Conservation (phyloP, 2,329 filamentous ascomycete genomes). For the Calonectria honghensis region DNA sequence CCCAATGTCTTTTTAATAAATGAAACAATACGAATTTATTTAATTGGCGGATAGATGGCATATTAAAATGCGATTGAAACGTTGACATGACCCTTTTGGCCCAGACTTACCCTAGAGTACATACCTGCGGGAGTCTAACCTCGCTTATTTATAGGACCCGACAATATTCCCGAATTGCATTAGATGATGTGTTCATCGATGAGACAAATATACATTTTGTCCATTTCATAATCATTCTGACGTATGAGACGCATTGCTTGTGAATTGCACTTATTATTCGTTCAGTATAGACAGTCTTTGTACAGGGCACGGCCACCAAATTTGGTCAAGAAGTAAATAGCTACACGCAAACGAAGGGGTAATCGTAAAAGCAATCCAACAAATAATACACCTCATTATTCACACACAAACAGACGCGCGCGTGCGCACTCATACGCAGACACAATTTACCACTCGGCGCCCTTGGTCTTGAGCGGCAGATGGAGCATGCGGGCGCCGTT, state of each 20-base stretch:
- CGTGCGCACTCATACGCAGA: background rate
- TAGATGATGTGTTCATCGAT: background rate
- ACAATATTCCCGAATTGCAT: too few relatives aligned
- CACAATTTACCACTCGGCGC: conserved; percentile 13
- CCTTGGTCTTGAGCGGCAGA: conserved; percentile 58
- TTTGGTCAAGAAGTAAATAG: background rate
- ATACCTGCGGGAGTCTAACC: background rate
- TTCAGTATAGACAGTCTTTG: background rate
- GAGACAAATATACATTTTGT: background rate
- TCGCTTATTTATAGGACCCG: background rate
- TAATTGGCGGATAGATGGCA: too few relatives aligned
- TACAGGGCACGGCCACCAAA: background rate
- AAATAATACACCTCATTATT: background rate
- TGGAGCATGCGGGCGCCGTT: conserved; percentile 60
- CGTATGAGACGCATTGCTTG: background rate
- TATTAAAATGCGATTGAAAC: background rate
- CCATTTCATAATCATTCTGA: background rate
- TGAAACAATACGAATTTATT: too few relatives aligned
- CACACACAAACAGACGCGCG: too few relatives aligned
- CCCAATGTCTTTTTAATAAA: too few relatives aligned
- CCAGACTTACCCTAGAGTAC: background rate
- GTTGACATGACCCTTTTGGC: background rate
- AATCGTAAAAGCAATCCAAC: background rate
- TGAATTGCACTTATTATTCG: background rate
- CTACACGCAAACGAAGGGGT: background rate